A percentile compares a stretch with the other conserved stretches of the same genome.
These are phyloP conservation scores for Rhizopogon rudus DNA, from an alignment of 768 basidiomycete genomes.

Conservation along the genomic window DNA sequence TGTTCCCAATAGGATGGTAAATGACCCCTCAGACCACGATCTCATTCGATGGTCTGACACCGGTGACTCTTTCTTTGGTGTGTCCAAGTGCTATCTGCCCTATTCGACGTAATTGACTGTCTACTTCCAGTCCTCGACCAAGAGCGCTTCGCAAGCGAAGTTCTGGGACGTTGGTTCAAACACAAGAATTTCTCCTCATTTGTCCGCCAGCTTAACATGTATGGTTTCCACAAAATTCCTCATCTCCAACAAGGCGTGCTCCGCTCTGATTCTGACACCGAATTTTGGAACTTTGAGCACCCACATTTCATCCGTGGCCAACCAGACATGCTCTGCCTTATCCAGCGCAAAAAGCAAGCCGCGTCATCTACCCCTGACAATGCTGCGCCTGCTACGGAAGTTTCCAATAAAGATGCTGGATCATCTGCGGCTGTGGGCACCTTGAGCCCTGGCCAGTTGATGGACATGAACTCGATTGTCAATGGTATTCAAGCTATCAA, in stretches of 20 bases:
- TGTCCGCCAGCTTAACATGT: conserved; percentile 95
- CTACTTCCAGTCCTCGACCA: conserved; percentile 72
- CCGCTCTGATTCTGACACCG: conserved; percentile 73
- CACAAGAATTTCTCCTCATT: conserved; percentile 96
- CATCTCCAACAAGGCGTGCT: conserved; percentile 94
- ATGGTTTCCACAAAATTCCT: conserved; percentile 94
- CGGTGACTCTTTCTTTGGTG: conserved; percentile 92
- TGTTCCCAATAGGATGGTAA: conserved; percentile 70
- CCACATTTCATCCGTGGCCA: conserved; percentile 86
- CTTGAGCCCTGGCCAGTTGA: conserved; percentile 43
- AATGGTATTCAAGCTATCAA: conserved; percentile 84
- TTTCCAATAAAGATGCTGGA: conserved; percentile 11
- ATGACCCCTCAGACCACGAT: conserved; percentile 74
- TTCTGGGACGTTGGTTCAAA: conserved; percentile 95
- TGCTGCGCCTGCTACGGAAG: conserved; percentile 13
- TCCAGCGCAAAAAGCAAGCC: conserved; percentile 76
- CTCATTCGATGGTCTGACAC: conserved; percentile 90
- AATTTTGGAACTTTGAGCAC: conserved; percentile 91
- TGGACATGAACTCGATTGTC: conserved; percentile 77
- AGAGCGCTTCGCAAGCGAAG: conserved; percentile 83
- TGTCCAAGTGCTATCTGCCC: conserved; percentile 8
- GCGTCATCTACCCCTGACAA: conserved; percentile 25
- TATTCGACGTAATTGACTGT: background rate
- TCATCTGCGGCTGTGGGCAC: conserved; percentile 15
- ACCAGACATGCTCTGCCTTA: conserved; percentile 81